phyloP scores from a whole-genome alignment of 495 filamentous ascomycete species.

The Penicillium ucsense region DNA sequence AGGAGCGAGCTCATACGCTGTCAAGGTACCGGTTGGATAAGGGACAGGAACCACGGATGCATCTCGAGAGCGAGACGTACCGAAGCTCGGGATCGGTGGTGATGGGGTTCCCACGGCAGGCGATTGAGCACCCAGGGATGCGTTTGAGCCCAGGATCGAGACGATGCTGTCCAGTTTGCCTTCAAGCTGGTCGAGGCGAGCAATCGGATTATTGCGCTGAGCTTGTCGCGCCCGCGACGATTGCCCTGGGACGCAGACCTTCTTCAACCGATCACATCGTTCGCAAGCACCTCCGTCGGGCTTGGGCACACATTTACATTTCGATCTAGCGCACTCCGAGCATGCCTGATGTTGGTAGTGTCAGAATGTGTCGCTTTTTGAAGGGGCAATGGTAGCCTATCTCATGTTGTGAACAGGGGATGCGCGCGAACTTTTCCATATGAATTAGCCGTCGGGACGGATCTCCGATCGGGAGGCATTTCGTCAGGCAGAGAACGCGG shows the following conservation, averaged over 20 bases:
- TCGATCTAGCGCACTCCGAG: constrained; percentile 40
- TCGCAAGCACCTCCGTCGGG: constrained; percentile 27
- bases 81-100: background rate
- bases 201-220: constrained; percentile 2
- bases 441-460: background rate
- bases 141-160: background rate
- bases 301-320: constrained; percentile 39
- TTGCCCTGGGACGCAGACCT: constrained; percentile 17
- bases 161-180: constrained; percentile 1
- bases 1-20: constrained; percentile 15
- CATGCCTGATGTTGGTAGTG: constrained; percentile 24
- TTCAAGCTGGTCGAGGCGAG: constrained; percentile 15
- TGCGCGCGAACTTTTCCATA: background rate
- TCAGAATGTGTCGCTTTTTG: too few relatives aligned
- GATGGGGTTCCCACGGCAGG: background rate
- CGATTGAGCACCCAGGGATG: background rate
- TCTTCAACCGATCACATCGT: constrained; percentile 35
- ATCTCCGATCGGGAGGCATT: background rate
- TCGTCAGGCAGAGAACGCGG: background rate
- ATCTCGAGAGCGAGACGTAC: background rate
- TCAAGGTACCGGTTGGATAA: constrained; percentile 21
- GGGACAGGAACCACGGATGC: constrained; percentile 18
- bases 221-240: constrained; percentile 13
- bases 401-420: too few relatives aligned
- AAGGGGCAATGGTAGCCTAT: background rate